Percentiles rank a stretch among this genome's conserved stretches.
These are phyloP conservation scores for Carex pumila DNA, from an alignment of 176 grass and related monocot genomes.

Conservation along the genomic window DNA sequence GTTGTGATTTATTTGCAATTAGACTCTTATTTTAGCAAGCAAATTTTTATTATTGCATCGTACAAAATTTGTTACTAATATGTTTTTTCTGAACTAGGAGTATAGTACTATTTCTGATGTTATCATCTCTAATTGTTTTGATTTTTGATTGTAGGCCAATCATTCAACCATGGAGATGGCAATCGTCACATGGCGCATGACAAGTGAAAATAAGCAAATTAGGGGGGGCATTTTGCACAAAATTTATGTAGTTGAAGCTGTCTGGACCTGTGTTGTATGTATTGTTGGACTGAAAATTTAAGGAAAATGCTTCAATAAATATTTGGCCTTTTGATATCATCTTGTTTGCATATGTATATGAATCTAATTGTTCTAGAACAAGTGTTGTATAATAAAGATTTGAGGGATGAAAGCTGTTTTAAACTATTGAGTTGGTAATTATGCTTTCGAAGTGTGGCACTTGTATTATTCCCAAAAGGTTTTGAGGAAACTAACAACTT, in stretches of 20 bases:
- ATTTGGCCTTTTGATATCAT: neutral
- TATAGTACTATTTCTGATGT: neutral
- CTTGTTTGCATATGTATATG: slow-evolving; percentile 8
- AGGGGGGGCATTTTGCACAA: neutral
- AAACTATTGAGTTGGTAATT: neutral
- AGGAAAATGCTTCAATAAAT: slow-evolving; percentile 9
- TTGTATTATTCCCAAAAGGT: neutral
- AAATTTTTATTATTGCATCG: neutral
- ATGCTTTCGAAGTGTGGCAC: neutral
- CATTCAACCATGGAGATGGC: neutral
- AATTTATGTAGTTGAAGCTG: neutral
- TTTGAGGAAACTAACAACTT: neutral
- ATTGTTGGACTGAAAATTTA: neutral
- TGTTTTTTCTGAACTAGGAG: neutral
- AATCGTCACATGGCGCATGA: neutral
- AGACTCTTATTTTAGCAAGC: neutral
- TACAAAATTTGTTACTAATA: neutral
- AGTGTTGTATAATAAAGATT: neutral
- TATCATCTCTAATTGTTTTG: neutral
- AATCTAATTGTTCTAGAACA: neutral
- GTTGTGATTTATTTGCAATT: neutral
- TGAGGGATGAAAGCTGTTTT: neutral
- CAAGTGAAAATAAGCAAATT: neutral
- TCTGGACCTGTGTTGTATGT: slow-evolving; percentile 3
- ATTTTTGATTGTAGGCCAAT: slow-evolving; percentile 5